Percentiles rank a stretch among this genome's conserved stretches.
Conservation (phyloP, 345 rosid species). For the Fremontodendron californicum region DNA sequence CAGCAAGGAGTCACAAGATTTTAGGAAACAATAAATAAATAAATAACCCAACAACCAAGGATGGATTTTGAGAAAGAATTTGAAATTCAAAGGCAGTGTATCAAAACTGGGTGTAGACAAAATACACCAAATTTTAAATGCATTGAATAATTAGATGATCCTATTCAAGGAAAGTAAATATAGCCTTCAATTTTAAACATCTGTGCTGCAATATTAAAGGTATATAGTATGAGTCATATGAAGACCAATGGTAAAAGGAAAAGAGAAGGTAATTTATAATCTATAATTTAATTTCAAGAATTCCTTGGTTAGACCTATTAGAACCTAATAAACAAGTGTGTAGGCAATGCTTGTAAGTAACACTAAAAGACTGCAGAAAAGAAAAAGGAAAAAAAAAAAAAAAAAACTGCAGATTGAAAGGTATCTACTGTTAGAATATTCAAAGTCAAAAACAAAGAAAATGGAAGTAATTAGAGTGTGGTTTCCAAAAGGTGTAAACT, state of each 20-base stretch:
- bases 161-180: not conserved
- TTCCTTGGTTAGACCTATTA: constrained; percentile 10
- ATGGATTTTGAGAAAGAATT: not conserved
- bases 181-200: not conserved
- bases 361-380: no score
- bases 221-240: not conserved
- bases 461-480: not conserved
- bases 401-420: not conserved
- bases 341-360: constrained; percentile 15
- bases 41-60: not conserved
- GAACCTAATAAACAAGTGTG: not conserved
- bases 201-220: not conserved
- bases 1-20: not conserved
- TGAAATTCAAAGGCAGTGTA: constrained; percentile 5
- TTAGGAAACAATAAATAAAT: not conserved
- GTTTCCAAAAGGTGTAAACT: not conserved
- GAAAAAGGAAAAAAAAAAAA: no score
- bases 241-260: not conserved
- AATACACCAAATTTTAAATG: not conserved
- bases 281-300: not conserved
- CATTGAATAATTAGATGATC: not conserved
- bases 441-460: constrained; percentile 21
- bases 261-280: not conserved
- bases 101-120: not conserved
- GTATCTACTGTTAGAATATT: not conserved